A percentile compares a stretch with the other conserved stretches of the same genome.
These are phyloP conservation scores for Colletotrichum agaves DNA, from an alignment of 2,329 filamentous ascomycete species.

Conservation along the genomic window DNA sequence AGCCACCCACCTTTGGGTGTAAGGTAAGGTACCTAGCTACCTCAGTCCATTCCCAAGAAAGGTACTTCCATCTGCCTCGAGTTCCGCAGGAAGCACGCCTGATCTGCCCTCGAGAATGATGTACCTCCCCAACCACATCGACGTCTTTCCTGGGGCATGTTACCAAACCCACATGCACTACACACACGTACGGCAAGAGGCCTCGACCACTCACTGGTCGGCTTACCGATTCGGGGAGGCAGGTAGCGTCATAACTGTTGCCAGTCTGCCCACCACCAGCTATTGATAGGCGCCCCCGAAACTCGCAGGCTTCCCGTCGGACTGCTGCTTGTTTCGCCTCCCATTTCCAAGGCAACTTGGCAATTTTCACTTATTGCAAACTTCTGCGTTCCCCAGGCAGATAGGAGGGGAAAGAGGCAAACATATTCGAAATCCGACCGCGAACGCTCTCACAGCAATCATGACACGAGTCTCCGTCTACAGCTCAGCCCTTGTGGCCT, in stretches of 20 bases:
- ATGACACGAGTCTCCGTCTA: slow-evolving; percentile 60
- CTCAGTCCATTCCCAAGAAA: not conserved
- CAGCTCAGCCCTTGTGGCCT: slow-evolving; percentile 53
- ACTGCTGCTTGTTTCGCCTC: not conserved
- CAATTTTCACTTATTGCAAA: slow-evolving; percentile 13
- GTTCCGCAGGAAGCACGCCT: not conserved
- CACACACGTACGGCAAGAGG: slow-evolving; percentile 1
- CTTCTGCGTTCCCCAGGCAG: slow-evolving; percentile 17
- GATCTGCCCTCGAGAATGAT: not conserved
- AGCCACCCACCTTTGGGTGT: no score
- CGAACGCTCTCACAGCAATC: slow-evolving; percentile 9
- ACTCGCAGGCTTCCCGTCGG: slow-evolving; percentile 7
- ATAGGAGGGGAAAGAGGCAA: slow-evolving; percentile 12
- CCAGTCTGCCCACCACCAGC: slow-evolving; percentile 29
- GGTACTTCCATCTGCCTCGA: not conserved
- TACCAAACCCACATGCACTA: slow-evolving; percentile 14
- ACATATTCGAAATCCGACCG: not conserved
- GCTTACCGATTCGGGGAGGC: slow-evolving; percentile 29
- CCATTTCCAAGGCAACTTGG: slow-evolving; percentile 10
- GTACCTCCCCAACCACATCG: not conserved
- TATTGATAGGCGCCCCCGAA: slow-evolving; percentile 21
- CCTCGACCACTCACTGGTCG: slow-evolving; percentile 2
- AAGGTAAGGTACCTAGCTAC: not conserved
- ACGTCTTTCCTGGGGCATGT: not conserved
- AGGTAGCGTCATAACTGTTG: slow-evolving; percentile 36